Conservation (phyloP, 2,329 filamentous ascomycete genomes). For the Anthostomella pinea region DNA sequence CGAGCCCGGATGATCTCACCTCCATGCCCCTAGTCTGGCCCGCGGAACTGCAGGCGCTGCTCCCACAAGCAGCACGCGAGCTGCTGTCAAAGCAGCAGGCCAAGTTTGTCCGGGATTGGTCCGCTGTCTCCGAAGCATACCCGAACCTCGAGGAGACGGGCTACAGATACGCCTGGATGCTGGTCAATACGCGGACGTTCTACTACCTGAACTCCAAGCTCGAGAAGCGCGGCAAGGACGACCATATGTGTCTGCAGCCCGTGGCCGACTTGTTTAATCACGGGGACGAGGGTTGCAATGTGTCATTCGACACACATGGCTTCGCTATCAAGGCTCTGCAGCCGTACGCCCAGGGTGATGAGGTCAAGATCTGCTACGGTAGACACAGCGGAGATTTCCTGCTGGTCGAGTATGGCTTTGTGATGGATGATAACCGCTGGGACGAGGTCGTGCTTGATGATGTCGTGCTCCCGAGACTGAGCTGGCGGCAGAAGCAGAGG, state of each 20-base stretch:
- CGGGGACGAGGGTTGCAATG: conserved; percentile 47
- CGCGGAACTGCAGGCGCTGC: conserved; percentile 40
- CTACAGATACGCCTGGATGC: conserved; percentile 56
- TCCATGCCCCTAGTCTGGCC: conserved; percentile 50
- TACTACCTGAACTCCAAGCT: conserved; percentile 51
- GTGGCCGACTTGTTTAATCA: conserved; percentile 72
- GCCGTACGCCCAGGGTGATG: conserved; percentile 54
- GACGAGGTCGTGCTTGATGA: conserved; percentile 50
- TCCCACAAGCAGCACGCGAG: conserved; percentile 42
- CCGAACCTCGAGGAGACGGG: conserved; percentile 29
- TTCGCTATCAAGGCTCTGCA: conserved; percentile 55
- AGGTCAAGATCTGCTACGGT: conserved; percentile 69
- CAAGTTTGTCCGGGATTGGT: conserved; percentile 52
- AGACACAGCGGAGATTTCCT: conserved; percentile 70
- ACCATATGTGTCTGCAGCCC: conserved; percentile 68
- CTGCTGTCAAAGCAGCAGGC: conserved; percentile 54
- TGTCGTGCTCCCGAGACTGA: conserved; percentile 40
- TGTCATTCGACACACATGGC: conserved; percentile 45
- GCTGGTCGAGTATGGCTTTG: conserved; percentile 63
- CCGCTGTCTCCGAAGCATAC: conserved; percentile 38
- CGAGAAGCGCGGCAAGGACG: conserved; percentile 42
- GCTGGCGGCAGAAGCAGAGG: conserved; percentile 31
- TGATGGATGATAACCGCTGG: conserved; percentile 46
- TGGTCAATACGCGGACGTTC: conserved; percentile 62
- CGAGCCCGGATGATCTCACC: conserved; percentile 57